A percentile compares a stretch with the other conserved stretches of the same genome.
Evolutionary conservation across 192 early-diverging fungal species (phyloP).

Genomic region (Coemansia guatemalensis): DNA sequence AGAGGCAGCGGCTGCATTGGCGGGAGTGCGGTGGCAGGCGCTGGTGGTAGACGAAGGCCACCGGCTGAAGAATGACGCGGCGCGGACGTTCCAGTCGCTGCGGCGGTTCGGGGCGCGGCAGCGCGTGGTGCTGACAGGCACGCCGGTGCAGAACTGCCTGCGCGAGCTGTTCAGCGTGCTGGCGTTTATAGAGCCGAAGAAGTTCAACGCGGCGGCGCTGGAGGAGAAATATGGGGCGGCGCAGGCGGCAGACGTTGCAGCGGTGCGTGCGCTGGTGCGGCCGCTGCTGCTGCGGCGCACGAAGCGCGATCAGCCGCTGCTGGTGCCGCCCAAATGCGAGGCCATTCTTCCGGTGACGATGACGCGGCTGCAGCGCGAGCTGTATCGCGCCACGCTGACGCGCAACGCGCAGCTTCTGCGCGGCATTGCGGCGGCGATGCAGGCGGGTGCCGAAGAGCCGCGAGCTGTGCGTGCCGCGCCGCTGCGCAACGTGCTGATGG

Average conservation of each 20-base stretch:
- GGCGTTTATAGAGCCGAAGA: constrained; percentile 85
- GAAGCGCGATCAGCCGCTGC: constrained; percentile 91
- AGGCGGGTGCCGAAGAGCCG: constrained; percentile 15
- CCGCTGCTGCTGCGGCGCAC: constrained; percentile 86
- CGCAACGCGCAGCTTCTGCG: constrained; percentile 79
- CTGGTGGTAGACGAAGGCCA: constrained; percentile 96
- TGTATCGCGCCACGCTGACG: constrained; percentile 86
- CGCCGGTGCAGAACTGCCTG: constrained; percentile 93
- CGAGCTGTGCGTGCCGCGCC: constrained; percentile 38
- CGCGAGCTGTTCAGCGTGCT: constrained; percentile 83
- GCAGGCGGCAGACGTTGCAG: constrained; percentile 67
- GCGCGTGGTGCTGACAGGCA: constrained; percentile 93
- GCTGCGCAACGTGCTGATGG: constrained; percentile 90
- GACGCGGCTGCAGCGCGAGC: constrained; percentile 77
- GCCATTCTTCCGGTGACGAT: constrained; percentile 91
- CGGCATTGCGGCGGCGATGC: constrained; percentile 29
- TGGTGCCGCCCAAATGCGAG: constrained; percentile 90
- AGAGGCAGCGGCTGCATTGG: constrained; percentile 49
- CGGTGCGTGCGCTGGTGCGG: constrained; percentile 69
- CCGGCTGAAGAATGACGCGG: constrained; percentile 88
- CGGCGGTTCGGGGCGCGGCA: constrained; percentile 74
- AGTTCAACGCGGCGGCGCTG: constrained; percentile 68
- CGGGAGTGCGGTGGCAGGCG: constrained; percentile 78
- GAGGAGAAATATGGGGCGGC: constrained; percentile 27
- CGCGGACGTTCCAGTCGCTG: constrained; percentile 82